Conservation (phyloP, 441 rosid genomes). For the Brassica balearica region DNA sequence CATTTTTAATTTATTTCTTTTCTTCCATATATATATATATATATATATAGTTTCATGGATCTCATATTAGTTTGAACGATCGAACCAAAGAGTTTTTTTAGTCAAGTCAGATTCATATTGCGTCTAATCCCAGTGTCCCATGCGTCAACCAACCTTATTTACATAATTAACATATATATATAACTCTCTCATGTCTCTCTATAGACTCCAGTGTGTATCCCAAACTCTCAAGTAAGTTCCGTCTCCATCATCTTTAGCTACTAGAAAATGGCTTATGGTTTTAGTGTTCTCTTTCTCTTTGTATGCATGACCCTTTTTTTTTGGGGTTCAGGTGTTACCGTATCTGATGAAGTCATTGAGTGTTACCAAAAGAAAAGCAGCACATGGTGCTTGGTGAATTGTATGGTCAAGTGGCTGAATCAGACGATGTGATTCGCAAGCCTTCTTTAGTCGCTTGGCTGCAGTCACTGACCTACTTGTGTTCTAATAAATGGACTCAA, state of each 20-base stretch:
- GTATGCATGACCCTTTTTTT: neutral
- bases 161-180: too few species aligned
- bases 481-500: slow-evolving; percentile 50
- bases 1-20: neutral
- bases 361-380: too few species aligned
- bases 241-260: neutral
- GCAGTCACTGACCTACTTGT: slow-evolving; percentile 83
- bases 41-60: neutral
- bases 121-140: neutral
- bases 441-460: slow-evolving; percentile 90
- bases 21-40: neutral
- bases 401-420: slow-evolving; percentile 78
- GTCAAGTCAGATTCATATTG: neutral
- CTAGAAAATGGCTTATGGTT: slow-evolving; percentile 17
- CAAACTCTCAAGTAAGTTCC: too few species aligned
- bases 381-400: slow-evolving; percentile 71
- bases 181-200: too few species aligned
- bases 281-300: neutral
- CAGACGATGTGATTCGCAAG: slow-evolving; percentile 94
- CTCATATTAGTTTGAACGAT: neutral
- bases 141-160: neutral
- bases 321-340: slow-evolving; percentile 62
- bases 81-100: neutral
- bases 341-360: too few species aligned
- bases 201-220: too few species aligned